Evolutionary conservation across 1,139 yeast genomes (phyloP).

Genomic region (Pneumocystis canis): DNA sequence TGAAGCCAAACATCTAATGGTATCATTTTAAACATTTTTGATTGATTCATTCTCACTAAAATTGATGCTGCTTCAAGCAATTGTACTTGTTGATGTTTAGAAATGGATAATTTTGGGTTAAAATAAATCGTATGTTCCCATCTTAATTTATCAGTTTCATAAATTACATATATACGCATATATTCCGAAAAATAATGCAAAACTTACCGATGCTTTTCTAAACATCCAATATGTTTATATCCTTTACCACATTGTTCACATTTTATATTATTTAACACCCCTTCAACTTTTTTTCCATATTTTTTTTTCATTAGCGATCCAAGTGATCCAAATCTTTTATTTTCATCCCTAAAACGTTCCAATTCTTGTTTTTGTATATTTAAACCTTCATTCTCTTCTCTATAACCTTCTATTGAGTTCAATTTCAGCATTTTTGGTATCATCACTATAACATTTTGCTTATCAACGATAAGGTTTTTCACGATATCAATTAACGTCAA

Average conservation of each 20-base stretch:
- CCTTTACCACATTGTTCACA: not conserved
- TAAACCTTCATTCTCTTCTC: no score
- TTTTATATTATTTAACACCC: not conserved
- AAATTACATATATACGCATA: not conserved
- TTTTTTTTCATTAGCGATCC: not conserved
- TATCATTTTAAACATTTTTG: not conserved
- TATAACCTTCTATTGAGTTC: no score
- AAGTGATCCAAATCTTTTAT: no score
- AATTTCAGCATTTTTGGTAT: no score
- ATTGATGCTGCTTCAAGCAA: constrained; percentile 78
- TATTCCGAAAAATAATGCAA: not conserved
- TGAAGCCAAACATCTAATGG: not conserved
- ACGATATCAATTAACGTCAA: no score
- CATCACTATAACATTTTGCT: no score
- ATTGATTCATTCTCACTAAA: constrained; percentile 64
- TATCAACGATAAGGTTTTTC: no score
- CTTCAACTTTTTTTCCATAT: not conserved
- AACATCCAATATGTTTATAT: not conserved
- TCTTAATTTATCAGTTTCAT: constrained; percentile 25
- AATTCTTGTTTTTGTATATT: no score
- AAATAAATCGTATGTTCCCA: constrained; percentile 92
- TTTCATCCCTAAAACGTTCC: not conserved
- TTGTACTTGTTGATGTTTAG: constrained; percentile 88
- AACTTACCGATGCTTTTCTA: not conserved
- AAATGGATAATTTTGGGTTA: constrained; percentile 64